Conservation (phyloP, 371 early-diverging fungal species). For the Syncephalastrum sp. region DNA sequence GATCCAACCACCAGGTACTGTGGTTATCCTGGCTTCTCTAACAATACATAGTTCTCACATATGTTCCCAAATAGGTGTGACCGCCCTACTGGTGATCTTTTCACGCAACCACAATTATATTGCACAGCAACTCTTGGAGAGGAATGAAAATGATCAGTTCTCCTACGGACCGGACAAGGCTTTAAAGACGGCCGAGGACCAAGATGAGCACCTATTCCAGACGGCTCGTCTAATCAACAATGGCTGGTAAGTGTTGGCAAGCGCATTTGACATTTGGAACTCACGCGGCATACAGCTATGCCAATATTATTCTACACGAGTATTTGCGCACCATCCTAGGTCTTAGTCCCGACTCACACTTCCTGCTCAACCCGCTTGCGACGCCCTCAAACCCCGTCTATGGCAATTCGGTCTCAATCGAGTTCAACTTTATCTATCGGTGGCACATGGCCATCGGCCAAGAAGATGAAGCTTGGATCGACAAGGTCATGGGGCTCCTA, state of each 20-base stretch:
- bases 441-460: constrained; percentile 53
- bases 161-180: constrained; percentile 29
- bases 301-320: constrained; percentile 45
- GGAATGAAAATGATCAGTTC: constrained; percentile 43
- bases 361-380: constrained; percentile 30
- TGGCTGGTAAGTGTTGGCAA: constrained; percentile 26
- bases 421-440: constrained; percentile 50
- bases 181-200: constrained; percentile 26
- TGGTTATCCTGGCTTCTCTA: neutral
- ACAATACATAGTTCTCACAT: neutral
- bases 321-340: constrained; percentile 53
- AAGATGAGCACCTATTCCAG: constrained; percentile 53
- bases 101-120: constrained; percentile 58
- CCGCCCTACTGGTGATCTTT: constrained; percentile 43
- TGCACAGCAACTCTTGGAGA: constrained; percentile 41
- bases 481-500: constrained; percentile 25
- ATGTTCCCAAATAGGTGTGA: constrained; percentile 28
- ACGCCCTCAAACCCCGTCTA: constrained; percentile 23
- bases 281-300: constrained; percentile 18
- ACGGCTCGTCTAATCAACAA: constrained; percentile 53
- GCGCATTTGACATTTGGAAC: neutral
- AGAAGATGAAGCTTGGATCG: constrained; percentile 40
- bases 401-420: constrained; percentile 53
- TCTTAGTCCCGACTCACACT: constrained; percentile 29
- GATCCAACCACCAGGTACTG: constrained; percentile 45